Evolutionary conservation across 345 rosid species (phyloP).

Genomic region (Schrenkiella parvula): DNA sequence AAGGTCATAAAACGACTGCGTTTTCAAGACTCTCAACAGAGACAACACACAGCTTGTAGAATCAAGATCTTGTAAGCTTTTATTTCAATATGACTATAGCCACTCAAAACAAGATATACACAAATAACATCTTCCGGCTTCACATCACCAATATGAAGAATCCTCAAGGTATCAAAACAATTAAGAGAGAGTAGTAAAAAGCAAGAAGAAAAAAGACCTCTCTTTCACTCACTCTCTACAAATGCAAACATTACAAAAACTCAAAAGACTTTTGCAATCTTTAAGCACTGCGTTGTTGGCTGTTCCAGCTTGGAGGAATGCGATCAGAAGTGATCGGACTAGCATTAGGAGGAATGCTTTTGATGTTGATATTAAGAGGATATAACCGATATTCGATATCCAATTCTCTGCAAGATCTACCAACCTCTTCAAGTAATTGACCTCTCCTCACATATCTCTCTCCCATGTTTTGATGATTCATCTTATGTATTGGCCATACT

Average conservation of each 20-base stretch:
- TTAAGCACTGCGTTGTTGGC: conserved; percentile 22
- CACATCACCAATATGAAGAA: not conserved
- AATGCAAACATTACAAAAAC: not conserved
- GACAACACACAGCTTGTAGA: not conserved
- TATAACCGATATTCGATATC: conserved; percentile 66
- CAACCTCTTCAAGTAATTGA: conserved; percentile 64
- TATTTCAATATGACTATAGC: not conserved
- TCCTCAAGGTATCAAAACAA: conserved; percentile 5
- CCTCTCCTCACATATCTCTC: conserved; percentile 61
- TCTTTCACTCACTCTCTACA: conserved; percentile 7
- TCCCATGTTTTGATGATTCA: conserved; percentile 83
- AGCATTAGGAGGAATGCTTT: conserved; percentile 49
- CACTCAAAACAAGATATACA: conserved; percentile 30
- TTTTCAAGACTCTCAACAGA: too few relatives aligned
- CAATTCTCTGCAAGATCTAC: conserved; percentile 58
- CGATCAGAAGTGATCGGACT: conserved; percentile 31
- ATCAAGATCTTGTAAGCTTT: not conserved
- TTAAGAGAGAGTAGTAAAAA: not conserved
- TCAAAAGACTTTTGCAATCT: not conserved
- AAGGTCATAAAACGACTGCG: not conserved
- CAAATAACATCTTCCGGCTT: not conserved
- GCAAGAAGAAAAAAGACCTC: not conserved
- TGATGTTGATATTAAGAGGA: conserved; percentile 62
- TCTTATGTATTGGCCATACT: conserved; percentile 63
- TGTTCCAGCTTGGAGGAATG: conserved; percentile 38